phyloP scores from a whole-genome alignment of 2,329 filamentous ascomycete species.

The Ophiostoma fasciatum region DNA sequence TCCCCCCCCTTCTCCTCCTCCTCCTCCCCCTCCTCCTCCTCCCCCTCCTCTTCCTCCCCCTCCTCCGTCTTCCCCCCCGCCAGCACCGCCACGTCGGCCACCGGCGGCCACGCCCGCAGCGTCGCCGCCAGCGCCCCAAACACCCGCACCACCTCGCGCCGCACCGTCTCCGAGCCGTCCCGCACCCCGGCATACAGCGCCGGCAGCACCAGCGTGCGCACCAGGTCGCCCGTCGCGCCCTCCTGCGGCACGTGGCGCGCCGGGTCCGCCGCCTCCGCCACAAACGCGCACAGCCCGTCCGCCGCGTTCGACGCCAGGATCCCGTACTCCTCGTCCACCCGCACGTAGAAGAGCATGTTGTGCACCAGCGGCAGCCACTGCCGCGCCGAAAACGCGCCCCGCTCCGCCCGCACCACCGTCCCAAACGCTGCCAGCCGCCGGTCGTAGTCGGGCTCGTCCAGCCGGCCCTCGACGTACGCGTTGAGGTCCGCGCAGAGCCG shows the following conservation, averaged over 20 bases:
- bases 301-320: conserved; percentile 70
- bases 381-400: conserved; percentile 40
- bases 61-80: conserved; percentile 9
- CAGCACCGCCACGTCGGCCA: conserved; percentile 61
- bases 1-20: not conserved
- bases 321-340: conserved; percentile 74
- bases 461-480: conserved; percentile 52
- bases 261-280: conserved; percentile 44
- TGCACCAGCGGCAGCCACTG: conserved; percentile 83
- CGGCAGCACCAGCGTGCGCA: conserved; percentile 54
- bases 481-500: conserved; percentile 67
- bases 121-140: conserved; percentile 63
- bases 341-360: conserved; percentile 80
- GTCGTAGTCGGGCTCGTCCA: conserved; percentile 84
- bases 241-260: conserved; percentile 14
- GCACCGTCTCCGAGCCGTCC: conserved; percentile 69
- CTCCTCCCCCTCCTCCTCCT: not conserved
- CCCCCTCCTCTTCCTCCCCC: conserved; percentile 35
- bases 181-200: conserved; percentile 62
- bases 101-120: conserved; percentile 52
- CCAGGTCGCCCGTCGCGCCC: conserved; percentile 28
- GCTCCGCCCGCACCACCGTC: conserved; percentile 42
- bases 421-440: conserved; percentile 64
- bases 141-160: conserved; percentile 66
- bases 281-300: conserved; percentile 62